A percentile compares a stretch with the other conserved stretches of the same genome.
These are phyloP conservation scores for Gossypium thurberi DNA, from an alignment of 345 rosid species.

Conservation along the genomic window DNA sequence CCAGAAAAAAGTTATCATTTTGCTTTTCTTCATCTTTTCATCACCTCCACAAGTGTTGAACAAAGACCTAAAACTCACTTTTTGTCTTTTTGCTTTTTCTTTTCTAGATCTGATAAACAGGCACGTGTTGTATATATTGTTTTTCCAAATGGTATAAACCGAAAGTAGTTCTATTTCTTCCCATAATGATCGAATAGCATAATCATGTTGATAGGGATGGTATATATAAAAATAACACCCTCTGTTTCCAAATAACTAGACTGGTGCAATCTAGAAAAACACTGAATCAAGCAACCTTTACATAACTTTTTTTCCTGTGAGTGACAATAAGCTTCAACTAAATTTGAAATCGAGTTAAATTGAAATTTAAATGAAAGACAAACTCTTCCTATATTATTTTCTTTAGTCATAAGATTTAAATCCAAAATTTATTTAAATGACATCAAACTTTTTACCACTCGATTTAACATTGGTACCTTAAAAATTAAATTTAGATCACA, in stretches of 20 bases:
- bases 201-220: neutral
- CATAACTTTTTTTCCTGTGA: too few species aligned
- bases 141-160: slow-evolving; percentile 1
- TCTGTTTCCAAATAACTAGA: neutral
- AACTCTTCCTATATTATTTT: too few species aligned
- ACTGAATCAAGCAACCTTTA: neutral
- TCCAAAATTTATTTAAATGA: too few species aligned
- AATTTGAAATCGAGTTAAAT: too few species aligned
- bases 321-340: too few species aligned
- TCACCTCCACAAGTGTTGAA: neutral
- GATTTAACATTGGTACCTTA: neutral
- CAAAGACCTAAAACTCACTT: neutral
- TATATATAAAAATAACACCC: neutral
- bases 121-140: neutral
- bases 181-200: neutral
- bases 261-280: neutral
- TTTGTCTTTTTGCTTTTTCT: neutral
- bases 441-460: too few species aligned
- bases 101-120: neutral
- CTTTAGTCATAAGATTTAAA: too few species aligned
- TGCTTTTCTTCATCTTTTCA: neutral
- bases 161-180: neutral
- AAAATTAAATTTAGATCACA: neutral
- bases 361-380: too few species aligned
- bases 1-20: neutral